Evolutionary conservation across 2,329 filamentous ascomycete genomes (phyloP).

Genomic region (Pyrenophora tritici-repentis): DNA sequence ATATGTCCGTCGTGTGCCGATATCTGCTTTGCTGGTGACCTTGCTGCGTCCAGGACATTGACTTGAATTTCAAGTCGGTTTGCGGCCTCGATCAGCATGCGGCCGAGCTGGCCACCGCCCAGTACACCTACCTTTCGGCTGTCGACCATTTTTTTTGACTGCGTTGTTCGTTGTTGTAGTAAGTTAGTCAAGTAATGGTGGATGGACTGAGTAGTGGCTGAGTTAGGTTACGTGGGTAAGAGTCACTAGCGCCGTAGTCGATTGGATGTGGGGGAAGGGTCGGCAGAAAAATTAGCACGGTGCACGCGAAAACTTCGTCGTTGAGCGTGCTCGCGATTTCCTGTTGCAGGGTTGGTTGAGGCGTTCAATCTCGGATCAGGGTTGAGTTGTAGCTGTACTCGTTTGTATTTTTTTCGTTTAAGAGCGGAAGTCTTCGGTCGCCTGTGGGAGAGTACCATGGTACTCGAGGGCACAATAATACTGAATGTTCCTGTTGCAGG

Average conservation of each 20-base stretch:
- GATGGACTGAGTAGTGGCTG: constrained; percentile 16
- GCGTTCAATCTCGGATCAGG: too few species aligned
- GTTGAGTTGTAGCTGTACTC: too few species aligned
- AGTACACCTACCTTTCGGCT: constrained; percentile 44
- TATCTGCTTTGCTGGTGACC: constrained; percentile 83
- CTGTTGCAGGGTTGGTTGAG: constrained; percentile 6
- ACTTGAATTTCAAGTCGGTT: constrained; percentile 77
- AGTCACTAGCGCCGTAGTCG: constrained; percentile 21
- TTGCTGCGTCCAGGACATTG: constrained; percentile 76
- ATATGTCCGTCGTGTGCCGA: constrained; percentile 76
- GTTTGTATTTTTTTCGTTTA: too few species aligned
- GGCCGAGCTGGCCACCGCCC: constrained; percentile 68
- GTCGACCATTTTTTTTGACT: constrained; percentile 34
- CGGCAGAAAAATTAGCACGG: constrained; percentile 32
- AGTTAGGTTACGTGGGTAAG: constrained; percentile 24
- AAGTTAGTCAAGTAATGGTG: constrained; percentile 12
- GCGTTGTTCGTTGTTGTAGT: constrained; percentile 1
- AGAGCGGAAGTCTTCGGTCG: too few species aligned
- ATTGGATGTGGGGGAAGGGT: constrained; percentile 29
- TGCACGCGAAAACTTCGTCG: constrained; percentile 15
- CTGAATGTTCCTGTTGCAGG: constrained; percentile 8
- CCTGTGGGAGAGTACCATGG: too few species aligned
- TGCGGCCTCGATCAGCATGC: constrained; percentile 92
- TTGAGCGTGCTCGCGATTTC: constrained; percentile 1
- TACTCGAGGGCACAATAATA: too few species aligned